A percentile compares a stretch with the other conserved stretches of the same genome.
These are phyloP conservation scores for Suillus luteus DNA, from an alignment of 768 basidiomycete genomes.

Conservation along the genomic window DNA sequence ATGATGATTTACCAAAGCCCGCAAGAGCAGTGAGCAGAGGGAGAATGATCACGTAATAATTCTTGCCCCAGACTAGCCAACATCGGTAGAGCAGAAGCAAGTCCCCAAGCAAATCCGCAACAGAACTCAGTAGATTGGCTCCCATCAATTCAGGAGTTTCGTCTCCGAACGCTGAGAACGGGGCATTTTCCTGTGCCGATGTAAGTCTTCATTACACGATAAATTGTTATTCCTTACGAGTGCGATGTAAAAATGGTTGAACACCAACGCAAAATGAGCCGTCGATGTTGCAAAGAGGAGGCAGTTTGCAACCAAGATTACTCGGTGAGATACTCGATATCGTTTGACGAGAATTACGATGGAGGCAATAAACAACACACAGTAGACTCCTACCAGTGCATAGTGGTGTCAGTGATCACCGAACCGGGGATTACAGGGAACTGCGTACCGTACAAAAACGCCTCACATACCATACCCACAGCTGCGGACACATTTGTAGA, in stretches of 20 bases:
- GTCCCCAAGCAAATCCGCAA: slow-evolving; percentile 26
- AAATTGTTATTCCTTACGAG: slow-evolving; percentile 21
- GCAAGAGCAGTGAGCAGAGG: slow-evolving; percentile 30
- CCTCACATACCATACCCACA: slow-evolving; percentile 26
- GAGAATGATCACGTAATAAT: slow-evolving; percentile 29
- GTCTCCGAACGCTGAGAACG: slow-evolving; percentile 19
- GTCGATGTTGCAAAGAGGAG: slow-evolving; percentile 22
- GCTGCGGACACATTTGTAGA: background rate
- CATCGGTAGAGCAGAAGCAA: slow-evolving; percentile 35
- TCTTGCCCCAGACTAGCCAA: slow-evolving; percentile 34
- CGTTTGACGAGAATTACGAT: slow-evolving; percentile 17
- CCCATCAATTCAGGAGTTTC: slow-evolving; percentile 24
- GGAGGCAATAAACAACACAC: slow-evolving; percentile 19
- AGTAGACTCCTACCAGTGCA: slow-evolving; percentile 12
- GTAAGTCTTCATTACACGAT: background rate
- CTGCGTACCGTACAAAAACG: slow-evolving; percentile 27
- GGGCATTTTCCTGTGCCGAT: slow-evolving; percentile 13
- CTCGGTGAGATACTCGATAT: background rate
- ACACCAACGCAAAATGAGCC: slow-evolving; percentile 22
- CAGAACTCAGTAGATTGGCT: slow-evolving; percentile 28
- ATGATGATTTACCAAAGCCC: slow-evolving; percentile 27
- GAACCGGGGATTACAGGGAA: background rate
- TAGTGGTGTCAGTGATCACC: background rate
- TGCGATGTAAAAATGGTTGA: slow-evolving; percentile 22
- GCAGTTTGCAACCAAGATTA: slow-evolving; percentile 16